phyloP scores from a whole-genome alignment of 139 green algal genomes.

The Tetradesmus lagerheimii region DNA sequence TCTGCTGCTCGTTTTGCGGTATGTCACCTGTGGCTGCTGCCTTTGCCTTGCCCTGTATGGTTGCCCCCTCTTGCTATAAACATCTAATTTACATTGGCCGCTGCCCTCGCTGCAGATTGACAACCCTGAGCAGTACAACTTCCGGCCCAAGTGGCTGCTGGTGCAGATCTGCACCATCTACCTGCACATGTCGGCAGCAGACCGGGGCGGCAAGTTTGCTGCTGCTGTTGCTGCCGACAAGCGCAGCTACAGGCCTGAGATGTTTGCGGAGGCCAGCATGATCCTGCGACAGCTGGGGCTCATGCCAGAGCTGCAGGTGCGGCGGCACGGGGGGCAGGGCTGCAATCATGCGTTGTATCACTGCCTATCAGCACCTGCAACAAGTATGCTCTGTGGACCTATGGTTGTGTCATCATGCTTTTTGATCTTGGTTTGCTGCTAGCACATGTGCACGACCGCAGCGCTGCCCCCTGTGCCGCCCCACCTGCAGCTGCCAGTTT shows the following conservation, averaged over 20 bases:
- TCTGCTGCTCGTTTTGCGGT: slow-evolving; percentile 53
- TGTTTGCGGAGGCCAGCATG: slow-evolving; percentile 78
- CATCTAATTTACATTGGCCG: too few species aligned
- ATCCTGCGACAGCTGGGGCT: slow-evolving; percentile 69
- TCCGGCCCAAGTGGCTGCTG: slow-evolving; percentile 86
- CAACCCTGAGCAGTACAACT: slow-evolving; percentile 91
- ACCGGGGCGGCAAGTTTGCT: slow-evolving; percentile 75
- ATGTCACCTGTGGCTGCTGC: background rate
- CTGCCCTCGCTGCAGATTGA: slow-evolving; percentile 63
- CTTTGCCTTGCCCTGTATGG: background rate
- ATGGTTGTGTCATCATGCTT: too few species aligned
- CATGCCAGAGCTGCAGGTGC: slow-evolving; percentile 37
- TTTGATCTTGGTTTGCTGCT: too few species aligned
- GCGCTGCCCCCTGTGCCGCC: too few species aligned
- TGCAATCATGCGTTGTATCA: too few species aligned
- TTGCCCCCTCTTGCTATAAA: background rate
- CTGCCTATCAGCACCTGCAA: too few species aligned
- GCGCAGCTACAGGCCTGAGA: slow-evolving; percentile 81
- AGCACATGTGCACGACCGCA: too few species aligned
- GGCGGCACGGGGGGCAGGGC: too few species aligned
- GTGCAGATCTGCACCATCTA: slow-evolving; percentile 84
- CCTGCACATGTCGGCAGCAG: slow-evolving; percentile 80
- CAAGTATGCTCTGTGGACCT: too few species aligned
- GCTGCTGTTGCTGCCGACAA: slow-evolving; percentile 84
- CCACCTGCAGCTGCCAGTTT: too few species aligned